These are phyloP conservation scores for Monosporascus sp. DNA, from an alignment of 2,329 filamentous ascomycete species.

Conservation along the genomic window DNA sequence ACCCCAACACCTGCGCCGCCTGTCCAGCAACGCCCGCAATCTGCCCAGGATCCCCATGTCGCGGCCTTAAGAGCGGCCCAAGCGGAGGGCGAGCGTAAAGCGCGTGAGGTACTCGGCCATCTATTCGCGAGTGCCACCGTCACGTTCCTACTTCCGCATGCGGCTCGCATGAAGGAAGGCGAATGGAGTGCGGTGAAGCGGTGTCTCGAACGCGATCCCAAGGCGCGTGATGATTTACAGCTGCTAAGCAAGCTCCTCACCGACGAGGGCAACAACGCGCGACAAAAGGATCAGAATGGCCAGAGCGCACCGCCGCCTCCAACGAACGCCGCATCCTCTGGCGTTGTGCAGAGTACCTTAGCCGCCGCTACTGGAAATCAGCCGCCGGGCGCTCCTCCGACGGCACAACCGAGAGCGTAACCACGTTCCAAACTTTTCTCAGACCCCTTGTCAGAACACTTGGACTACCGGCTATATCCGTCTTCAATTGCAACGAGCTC, in stretches of 20 bases:
- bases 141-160: constrained; percentile 63
- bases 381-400: constrained; percentile 10
- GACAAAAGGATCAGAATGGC: constrained; percentile 14
- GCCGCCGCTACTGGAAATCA: constrained; percentile 20
- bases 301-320: constrained; percentile 9
- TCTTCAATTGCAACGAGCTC: too few relatives aligned
- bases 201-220: constrained; percentile 61
- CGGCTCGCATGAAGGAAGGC: constrained; percentile 59
- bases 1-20: constrained; percentile 5
- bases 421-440: too few relatives aligned
- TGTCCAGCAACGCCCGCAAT: constrained; percentile 9
- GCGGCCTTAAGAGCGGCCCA: constrained; percentile 38
- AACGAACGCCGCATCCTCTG: constrained; percentile 17
- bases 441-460: too few relatives aligned
- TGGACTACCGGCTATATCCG: too few relatives aligned
- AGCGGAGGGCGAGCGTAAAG: constrained; percentile 49
- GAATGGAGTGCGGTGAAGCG: constrained; percentile 71
- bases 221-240: constrained; percentile 57
- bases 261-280: constrained; percentile 34
- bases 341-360: constrained; percentile 26
- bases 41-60: constrained; percentile 30
- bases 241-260: constrained; percentile 52
- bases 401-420: constrained; percentile 20
- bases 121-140: constrained; percentile 61
- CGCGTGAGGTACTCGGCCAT: constrained; percentile 58